Evolutionary conservation across 2,329 filamentous ascomycete species (phyloP).

Genomic region (Lasiodiplodia sp.): DNA sequence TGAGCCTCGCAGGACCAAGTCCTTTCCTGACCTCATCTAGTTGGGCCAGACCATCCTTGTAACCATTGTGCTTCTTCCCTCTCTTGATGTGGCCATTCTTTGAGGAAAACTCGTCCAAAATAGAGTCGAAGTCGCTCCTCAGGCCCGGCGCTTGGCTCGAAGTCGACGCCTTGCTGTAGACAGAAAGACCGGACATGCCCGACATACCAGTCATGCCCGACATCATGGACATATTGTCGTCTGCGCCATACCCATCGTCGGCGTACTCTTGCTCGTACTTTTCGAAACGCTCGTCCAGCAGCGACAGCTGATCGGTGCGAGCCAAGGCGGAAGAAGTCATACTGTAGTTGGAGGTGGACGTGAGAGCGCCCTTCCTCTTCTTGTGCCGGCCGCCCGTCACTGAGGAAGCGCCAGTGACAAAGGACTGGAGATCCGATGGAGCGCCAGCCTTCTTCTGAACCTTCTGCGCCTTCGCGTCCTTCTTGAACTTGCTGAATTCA

Average conservation of each 20-base stretch:
- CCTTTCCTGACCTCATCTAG: conserved; percentile 86
- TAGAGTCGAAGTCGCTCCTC: conserved; percentile 81
- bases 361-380: conserved; percentile 94
- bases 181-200: conserved; percentile 50
- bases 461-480: conserved; percentile 65
- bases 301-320: conserved; percentile 83
- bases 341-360: conserved; percentile 84
- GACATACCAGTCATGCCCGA: conserved; percentile 61
- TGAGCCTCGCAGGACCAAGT: conserved; percentile 70
- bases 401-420: conserved; percentile 73
- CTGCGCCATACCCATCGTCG: conserved; percentile 56
- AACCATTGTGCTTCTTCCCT: conserved; percentile 78
- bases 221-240: conserved; percentile 56
- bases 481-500: conserved; percentile 95
- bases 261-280: conserved; percentile 83
- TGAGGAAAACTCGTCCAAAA: conserved; percentile 91
- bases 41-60: conserved; percentile 83
- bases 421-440: conserved; percentile 71
- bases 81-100: conserved; percentile 68
- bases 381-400: conserved; percentile 83
- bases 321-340: conserved; percentile 91
- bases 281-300: conserved; percentile 91
- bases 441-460: conserved; percentile 45
- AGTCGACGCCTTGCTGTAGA: conserved; percentile 38
- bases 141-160: conserved; percentile 60